Conservation (phyloP, 1,139 yeast species). For the Pichia sp. region DNA sequence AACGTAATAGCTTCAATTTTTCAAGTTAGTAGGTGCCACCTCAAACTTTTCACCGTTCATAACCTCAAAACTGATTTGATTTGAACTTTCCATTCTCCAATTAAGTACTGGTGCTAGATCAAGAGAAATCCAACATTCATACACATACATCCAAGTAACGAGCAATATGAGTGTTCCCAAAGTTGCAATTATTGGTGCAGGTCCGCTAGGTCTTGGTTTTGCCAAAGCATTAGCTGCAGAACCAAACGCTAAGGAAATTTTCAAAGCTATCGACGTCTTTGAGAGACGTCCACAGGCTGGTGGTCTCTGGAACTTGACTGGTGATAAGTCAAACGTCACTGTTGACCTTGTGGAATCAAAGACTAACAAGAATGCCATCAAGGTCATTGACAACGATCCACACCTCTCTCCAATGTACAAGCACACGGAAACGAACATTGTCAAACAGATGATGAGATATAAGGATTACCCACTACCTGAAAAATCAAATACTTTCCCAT, state of each 20-base stretch:
- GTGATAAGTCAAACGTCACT: slow-evolving; percentile 23
- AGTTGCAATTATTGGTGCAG: slow-evolving; percentile 45
- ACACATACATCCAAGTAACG: too few relatives aligned
- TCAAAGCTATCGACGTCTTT: slow-evolving; percentile 33
- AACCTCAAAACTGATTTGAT: too few relatives aligned
- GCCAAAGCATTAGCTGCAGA: slow-evolving; percentile 41
- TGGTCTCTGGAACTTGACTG: slow-evolving; percentile 41
- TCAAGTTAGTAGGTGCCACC: too few relatives aligned
- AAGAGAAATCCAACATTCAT: too few relatives aligned
- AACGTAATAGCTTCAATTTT: too few relatives aligned
- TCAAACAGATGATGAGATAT: slow-evolving; percentile 37
- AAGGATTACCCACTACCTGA: slow-evolving; percentile 32
- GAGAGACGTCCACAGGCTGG: slow-evolving; percentile 39
- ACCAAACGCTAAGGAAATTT: slow-evolving; percentile 26
- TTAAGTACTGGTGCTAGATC: too few relatives aligned
- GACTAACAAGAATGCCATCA: slow-evolving; percentile 19
- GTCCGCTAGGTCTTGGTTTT: slow-evolving; percentile 44
- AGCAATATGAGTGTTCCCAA: slow-evolving; percentile 10
- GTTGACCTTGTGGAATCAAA: slow-evolving; percentile 9
- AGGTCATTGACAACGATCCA: slow-evolving; percentile 27
- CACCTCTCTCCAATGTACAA: slow-evolving; percentile 41
- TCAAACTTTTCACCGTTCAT: too few relatives aligned
- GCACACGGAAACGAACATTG: slow-evolving; percentile 41
- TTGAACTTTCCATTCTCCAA: too few relatives aligned
- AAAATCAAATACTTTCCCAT: slow-evolving; percentile 30